These are phyloP conservation scores for barley (Hordeum vulgare) DNA, from an alignment of 176 grass and related monocot species.

Conservation along the genomic window DNA sequence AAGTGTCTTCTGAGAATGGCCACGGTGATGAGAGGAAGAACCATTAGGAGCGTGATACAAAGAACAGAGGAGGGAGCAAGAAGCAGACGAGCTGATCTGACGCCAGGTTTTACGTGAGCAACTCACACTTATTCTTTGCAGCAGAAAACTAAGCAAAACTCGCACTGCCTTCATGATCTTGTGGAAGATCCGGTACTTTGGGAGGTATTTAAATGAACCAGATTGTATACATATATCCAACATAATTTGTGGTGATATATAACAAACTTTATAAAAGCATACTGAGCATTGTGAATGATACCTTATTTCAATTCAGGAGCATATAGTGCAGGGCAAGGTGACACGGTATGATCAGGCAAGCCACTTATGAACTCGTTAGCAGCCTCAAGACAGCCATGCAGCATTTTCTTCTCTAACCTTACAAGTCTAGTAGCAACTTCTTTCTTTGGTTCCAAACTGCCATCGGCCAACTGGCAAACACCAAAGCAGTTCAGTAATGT, in stretches of 20 bases:
- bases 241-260: neutral
- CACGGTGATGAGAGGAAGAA: neutral
- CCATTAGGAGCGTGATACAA: neutral
- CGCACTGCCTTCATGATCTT: neutral
- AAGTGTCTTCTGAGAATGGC: neutral
- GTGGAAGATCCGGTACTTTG: neutral
- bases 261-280: neutral
- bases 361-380: conserved; percentile 60
- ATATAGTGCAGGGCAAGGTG: conserved; percentile 83
- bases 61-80: neutral
- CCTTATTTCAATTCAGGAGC: conserved; percentile 84
- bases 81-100: neutral
- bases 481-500: conserved; percentile 18
- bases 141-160: neutral
- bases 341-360: conserved; percentile 78
- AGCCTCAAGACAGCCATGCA: conserved; percentile 81
- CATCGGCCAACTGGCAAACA: conserved; percentile 57
- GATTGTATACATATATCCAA: neutral
- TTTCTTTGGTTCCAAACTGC: conserved; percentile 84
- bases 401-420: conserved; percentile 89
- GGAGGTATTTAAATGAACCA: neutral
- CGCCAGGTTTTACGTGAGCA: neutral
- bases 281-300: neutral
- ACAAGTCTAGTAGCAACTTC: conserved; percentile 83
- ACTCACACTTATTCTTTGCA: neutral